Base-by-base conservation (phyloP, 106 monocot species). In the Dendrobium huoshanense region DNA sequence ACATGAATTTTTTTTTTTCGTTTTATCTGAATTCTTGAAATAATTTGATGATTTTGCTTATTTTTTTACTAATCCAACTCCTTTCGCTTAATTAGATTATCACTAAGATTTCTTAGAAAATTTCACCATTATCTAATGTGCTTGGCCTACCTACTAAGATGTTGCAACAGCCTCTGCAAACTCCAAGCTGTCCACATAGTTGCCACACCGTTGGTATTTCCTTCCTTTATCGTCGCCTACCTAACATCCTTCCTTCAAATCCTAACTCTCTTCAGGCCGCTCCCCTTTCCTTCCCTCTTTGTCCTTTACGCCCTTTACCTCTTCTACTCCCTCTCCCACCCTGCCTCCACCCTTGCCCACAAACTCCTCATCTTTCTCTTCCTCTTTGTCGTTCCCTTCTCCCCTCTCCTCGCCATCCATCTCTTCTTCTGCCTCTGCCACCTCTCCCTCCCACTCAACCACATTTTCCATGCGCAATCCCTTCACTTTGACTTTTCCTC, bases 391-490 rank as follows among this genome's bases (percentile, higher is more conserved):
- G 84, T 77, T 51, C 80, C 80, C 86, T 45, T 56, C 67, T 55
- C 78, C 79, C 76, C 86, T 8, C 77, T 77, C 9, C 92, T 86
- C 55, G 81, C 86, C 84, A 33, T 47, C 78, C 89, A 86, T 83
- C 81, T 89, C 40, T 86, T 89, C 84, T 87, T 87, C n/a, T 80
- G 79, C 79, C 75, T 77, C 75, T 4, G 82, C 88, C 49, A 59
- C 41, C 83, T 20, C 84, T 72, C 75, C 25, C 54, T 33, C 77
- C 19, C 27, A 51, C 73, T 81, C 67, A 80, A 55, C 80, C 77
- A 43, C 16, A 29, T 81, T 56, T 79, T 86, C 72, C 89, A 89
- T 67, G 74, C 81, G 37, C 88, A 80, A 13, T 24, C 75, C 77
- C 55, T 89, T 42, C 73, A 40, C 22, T 77, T 86, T 54, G 92